Conservation (phyloP, 495 filamentous ascomycete species). For the Hypoxylon lienhwacheense region DNA sequence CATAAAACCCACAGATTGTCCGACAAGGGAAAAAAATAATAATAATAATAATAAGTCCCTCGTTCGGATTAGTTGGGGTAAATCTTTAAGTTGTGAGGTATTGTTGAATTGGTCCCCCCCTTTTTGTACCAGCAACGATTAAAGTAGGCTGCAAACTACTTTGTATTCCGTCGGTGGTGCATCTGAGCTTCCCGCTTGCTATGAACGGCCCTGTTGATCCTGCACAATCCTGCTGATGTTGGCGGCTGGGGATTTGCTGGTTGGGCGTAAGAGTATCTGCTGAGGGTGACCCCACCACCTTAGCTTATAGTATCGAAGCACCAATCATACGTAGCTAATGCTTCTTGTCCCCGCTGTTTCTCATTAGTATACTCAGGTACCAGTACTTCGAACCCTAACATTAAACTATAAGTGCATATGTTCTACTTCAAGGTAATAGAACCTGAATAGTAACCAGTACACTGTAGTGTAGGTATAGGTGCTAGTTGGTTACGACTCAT, state of each 20-base stretch:
- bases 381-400: slow-evolving; percentile 29
- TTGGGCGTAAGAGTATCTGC: slow-evolving; percentile 21
- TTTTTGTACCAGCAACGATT: slow-evolving; percentile 4
- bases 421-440: no score
- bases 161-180: slow-evolving; percentile 21
- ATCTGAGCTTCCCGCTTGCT: slow-evolving; percentile 18
- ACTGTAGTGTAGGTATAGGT: no score
- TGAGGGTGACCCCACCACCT: slow-evolving; percentile 27
- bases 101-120: slow-evolving; percentile 22
- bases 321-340: slow-evolving; percentile 14
- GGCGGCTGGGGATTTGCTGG: slow-evolving; percentile 19
- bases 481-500: slow-evolving; percentile 4
- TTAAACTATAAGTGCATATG: no score
- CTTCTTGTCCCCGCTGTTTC: slow-evolving; percentile 16
- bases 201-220: slow-evolving; percentile 28
- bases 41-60: not conserved
- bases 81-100: slow-evolving; percentile 22
- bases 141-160: slow-evolving; percentile 12
- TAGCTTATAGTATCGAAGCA: slow-evolving; percentile 8
- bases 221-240: slow-evolving; percentile 33
- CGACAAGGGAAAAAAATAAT: slow-evolving; percentile 12
- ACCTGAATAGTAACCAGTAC: no score
- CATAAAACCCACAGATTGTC: slow-evolving; percentile 27
- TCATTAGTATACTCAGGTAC: slow-evolving; percentile 14
- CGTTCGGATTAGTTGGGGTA: slow-evolving; percentile 37